phyloP scores from a whole-genome alignment of 768 basidiomycete genomes.

The Auricularia cornea region DNA sequence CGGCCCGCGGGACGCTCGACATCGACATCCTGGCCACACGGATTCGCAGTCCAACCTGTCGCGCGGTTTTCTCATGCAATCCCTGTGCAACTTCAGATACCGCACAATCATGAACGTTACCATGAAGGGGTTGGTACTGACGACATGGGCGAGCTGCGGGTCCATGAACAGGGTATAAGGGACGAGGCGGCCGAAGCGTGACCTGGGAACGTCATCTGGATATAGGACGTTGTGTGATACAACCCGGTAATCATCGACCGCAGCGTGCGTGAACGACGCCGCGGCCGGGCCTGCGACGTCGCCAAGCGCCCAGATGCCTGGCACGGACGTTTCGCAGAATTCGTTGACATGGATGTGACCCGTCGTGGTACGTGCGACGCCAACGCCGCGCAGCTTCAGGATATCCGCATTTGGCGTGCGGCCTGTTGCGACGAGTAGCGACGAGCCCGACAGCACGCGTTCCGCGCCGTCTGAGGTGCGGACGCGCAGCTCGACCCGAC shows the following conservation, averaged over 20 bases:
- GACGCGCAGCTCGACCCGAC: background rate
- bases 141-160: constrained; percentile 12
- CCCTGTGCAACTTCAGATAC: background rate
- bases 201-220: constrained; percentile 3
- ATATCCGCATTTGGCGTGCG: constrained; percentile 10
- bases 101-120: background rate
- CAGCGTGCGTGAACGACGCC: constrained; percentile 8
- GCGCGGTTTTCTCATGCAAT: background rate
- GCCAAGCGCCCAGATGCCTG: constrained; percentile 9
- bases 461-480: background rate
- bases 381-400: constrained; percentile 7
- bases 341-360: constrained; percentile 8
- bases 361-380: background rate
- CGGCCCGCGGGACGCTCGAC: constrained; percentile 9
- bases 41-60: background rate
- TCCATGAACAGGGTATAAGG: constrained; percentile 11
- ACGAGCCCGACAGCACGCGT: background rate
- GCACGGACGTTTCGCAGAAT: constrained; percentile 5
- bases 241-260: constrained; percentile 7
- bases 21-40: constrained; percentile 10
- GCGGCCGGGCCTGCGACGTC: constrained; percentile 12
- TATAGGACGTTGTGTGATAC: background rate
- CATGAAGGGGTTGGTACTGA: constrained; percentile 5
- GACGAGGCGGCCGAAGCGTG: constrained; percentile 6
- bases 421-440: constrained; percentile 9